Evolutionary conservation across 164 flowering plant species (phyloP), one percentile per base, ranked within the genome.

Genomic region (Stephania japonica): DNA sequence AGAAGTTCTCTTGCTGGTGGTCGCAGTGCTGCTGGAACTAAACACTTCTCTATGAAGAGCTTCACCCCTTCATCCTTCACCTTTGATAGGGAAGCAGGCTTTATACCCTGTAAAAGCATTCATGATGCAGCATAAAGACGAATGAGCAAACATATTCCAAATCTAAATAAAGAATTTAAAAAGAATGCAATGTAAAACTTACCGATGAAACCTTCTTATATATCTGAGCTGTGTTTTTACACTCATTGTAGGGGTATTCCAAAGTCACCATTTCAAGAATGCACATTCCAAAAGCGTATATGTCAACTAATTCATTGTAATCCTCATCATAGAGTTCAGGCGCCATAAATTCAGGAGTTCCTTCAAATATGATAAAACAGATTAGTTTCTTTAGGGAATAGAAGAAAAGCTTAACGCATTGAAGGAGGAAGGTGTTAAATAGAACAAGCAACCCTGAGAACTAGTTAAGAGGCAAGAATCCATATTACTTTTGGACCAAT

Each of bases 281-380:
- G 86, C 93, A 89, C 91, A 89, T 86, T 42, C 93, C 93, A 76
- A 89, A 89, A 24, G 93, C 84, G 78, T 89, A 89, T 72, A 89
- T 84, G 73, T 89, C 93, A 41, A 80, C 93, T 76, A 86, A 75
- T 67, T 89, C 91, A 76, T 87, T 86, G 78, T 89, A 89, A 65
- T 85, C 78, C 75, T 89, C 92, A 26, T 87, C 88, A 62, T 89
- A 87, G 18, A 87, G 83, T 76, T 89, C 92, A n/a, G 92, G 90
- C 9, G 92, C 92, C 92, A 88, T 88, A 74, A 84, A 88, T 69
- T 88, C 90, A 27, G 92, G 92, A 14, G 93, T 89, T 8, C 93
- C 91, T 87, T 64, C 11, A 62, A 72, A 42, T 21, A 38, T 42
- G 67, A 71, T 26, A 10, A 2, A n/a, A 69, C 70, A 49, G 44